phyloP scores from a whole-genome alignment of 202 grass and related monocot genomes.

The Digitaria exilis region DNA sequence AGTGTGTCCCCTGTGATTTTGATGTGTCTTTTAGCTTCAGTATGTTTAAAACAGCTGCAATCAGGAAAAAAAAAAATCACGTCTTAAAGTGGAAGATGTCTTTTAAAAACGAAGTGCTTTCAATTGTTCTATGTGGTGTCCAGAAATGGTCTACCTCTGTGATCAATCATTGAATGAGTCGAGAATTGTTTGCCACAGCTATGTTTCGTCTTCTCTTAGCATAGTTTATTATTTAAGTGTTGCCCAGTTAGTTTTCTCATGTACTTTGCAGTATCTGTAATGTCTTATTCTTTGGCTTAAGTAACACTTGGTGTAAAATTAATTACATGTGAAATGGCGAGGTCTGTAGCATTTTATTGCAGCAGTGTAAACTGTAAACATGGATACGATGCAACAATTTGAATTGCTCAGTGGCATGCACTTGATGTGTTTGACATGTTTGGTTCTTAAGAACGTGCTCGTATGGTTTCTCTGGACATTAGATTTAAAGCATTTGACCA shows the following conservation, averaged over 20 bases:
- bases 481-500: background rate
- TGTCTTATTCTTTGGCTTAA: background rate
- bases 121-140: background rate
- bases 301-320: background rate
- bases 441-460: background rate
- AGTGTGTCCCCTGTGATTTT: background rate
- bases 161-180: background rate
- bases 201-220: background rate
- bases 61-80: no score
- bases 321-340: background rate
- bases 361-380: background rate
- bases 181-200: background rate
- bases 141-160: background rate
- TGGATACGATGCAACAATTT: background rate
- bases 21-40: constrained; percentile 7
- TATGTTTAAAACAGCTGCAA: background rate
- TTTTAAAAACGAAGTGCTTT: background rate
- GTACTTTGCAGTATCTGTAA: background rate
- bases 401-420: background rate
- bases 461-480: background rate
- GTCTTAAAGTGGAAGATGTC: background rate
- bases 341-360: background rate
- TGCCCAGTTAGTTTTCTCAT: background rate
- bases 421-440: constrained; percentile 3
- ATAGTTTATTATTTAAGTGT: background rate